Conservation (phyloP, 306 rosid genomes). For the Malus sieversii region DNA sequence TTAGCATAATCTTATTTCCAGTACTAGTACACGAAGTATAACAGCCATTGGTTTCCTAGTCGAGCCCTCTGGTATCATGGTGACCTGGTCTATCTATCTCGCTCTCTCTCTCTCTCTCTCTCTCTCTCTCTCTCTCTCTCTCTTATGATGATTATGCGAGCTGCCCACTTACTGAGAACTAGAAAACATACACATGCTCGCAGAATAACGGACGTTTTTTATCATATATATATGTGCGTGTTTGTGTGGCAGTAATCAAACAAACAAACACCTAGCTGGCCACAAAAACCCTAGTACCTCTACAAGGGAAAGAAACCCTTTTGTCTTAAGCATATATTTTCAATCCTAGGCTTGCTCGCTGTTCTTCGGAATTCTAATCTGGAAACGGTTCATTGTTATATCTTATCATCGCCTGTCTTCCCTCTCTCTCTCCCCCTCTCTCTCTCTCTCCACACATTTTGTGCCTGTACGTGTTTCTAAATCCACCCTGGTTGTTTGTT, state of each 20-base stretch:
- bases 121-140: not conserved
- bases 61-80: not conserved
- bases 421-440: not conserved
- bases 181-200: not conserved
- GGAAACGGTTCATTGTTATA: not conserved
- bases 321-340: not conserved
- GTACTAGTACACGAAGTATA: not conserved
- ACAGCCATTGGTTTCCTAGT: not conserved
- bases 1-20: not conserved
- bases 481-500: conserved; percentile 6
- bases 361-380: not conserved
- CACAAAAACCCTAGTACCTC: not conserved
- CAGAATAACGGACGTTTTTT: not conserved
- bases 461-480: conserved; percentile 4
- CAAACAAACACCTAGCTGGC: not conserved
- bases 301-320: not conserved
- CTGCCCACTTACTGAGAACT: not conserved
- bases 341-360: not conserved
- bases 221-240: not conserved
- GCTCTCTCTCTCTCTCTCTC: not conserved
- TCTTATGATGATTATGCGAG: not conserved
- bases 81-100: not conserved
- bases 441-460: not conserved
- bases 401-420: conserved; percentile 21
- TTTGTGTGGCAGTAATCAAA: not conserved